Evolutionary conservation across 225 moss, liverwort and hornwort species (phyloP).

Genomic region (Ulota crispa): DNA sequence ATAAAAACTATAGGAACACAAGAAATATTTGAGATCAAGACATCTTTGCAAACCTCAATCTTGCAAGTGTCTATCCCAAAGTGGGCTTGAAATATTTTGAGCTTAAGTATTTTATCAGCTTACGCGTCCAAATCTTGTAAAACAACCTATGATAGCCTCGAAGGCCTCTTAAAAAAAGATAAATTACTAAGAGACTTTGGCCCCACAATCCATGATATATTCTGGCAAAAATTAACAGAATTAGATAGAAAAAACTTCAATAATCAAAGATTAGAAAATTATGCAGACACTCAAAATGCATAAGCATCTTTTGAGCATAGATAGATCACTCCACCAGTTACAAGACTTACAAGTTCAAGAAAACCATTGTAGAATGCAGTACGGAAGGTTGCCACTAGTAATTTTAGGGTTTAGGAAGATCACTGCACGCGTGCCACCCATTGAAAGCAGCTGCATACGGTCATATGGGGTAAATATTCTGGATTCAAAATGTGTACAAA

Average conservation of each 20-base stretch:
- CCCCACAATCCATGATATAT: not conserved
- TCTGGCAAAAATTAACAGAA: not conserved
- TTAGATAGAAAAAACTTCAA: not conserved
- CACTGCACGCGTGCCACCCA: no score
- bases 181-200: not conserved
- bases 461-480: no score
- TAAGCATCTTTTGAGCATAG: not conserved
- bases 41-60: not conserved
- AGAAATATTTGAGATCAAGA: not conserved
- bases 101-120: not conserved
- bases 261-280: not conserved
- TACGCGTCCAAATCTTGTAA: not conserved
- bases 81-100: not conserved
- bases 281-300: not conserved
- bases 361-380: no score
- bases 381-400: no score
- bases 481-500: not conserved
- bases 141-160: not conserved
- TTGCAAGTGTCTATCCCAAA: not conserved
- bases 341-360: not conserved
- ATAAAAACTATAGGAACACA: not conserved
- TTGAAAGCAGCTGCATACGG: no score
- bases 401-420: no score
- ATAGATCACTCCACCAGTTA: not conserved
- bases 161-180: not conserved